Base-by-base conservation (phyloP, 176 grass and related monocot species). In the Phoenix roebelenii region DNA sequence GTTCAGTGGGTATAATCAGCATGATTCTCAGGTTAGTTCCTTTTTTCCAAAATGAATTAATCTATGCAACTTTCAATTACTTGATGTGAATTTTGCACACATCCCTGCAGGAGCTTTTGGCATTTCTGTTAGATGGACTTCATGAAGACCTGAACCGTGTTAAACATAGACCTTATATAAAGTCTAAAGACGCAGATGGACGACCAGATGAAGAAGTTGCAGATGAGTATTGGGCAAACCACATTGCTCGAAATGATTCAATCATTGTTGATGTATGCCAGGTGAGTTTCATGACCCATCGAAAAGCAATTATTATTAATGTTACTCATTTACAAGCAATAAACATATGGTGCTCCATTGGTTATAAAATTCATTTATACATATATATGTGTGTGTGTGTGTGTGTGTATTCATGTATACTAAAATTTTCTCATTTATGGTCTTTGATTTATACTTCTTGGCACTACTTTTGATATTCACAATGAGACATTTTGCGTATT, bases 191-290 rank as follows among this genome's bases (percentile, higher is more conserved):
- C 81, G 82, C 84, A 49, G 94, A 98, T 74, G 94, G 94, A 17
- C 85, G 94, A 72, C 81, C 88, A 25, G 94, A 98, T 80, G 94
- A 92, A 78, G 94, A 98, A 70, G 87, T 93, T 48, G 94, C 94
- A 6, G 88, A 98, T 79, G 88, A 89, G 61, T 88, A 85, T 77
- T 98, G 88, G 94, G 84, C 88, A 59, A 98, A 92, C 80, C 94
- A 98, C 72, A 92, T 98, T 76, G 88, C 94, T 49, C 75, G 94
- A 79, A 98, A 98, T 51, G 73, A 98, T 92, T 98, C 94, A 52
- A 98, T 98, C 25, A 93, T 98, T 72, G 94, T 98, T 80, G 94
- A 98, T 61, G 94, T 98, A 59, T 98, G 94, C 79, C 94, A 98
- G 88, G 94, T 95, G 9, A 57, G 14, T 57, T 57, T 28, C 16